Percentiles rank a stretch among this genome's conserved stretches.
These are phyloP conservation scores for Neonectria sp. DNA, from an alignment of 2,329 filamentous ascomycete genomes.

Conservation along the genomic window DNA sequence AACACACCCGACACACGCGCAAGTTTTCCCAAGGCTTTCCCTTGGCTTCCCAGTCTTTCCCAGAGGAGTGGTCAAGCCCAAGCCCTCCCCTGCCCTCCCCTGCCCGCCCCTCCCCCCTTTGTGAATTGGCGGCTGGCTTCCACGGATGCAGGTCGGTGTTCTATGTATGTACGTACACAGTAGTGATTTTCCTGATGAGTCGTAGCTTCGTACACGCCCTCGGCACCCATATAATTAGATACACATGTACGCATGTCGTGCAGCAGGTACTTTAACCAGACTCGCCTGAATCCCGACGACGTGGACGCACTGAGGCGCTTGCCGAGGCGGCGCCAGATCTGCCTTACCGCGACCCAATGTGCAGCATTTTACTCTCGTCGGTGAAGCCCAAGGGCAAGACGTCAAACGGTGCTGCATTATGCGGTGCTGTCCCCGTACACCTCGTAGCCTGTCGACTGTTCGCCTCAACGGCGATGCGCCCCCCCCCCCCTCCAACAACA, in stretches of 20 bases:
- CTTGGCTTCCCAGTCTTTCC: conserved; percentile 10
- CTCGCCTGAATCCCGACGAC: conserved; percentile 47
- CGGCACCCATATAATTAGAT: conserved; percentile 34
- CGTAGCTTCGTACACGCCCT: conserved; percentile 35
- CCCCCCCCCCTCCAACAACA: too few species aligned
- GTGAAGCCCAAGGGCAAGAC: conserved; percentile 44
- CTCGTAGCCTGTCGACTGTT: not conserved
- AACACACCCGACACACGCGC: conserved; percentile 11
- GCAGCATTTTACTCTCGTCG: conserved; percentile 42
- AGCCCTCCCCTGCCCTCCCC: conserved; percentile 12
- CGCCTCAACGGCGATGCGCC: conserved; percentile 22
- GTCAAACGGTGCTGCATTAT: conserved; percentile 22
- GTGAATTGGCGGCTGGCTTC: not conserved
- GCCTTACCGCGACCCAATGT: conserved; percentile 40
- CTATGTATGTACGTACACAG: not conserved
- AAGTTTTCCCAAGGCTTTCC: conserved; percentile 13
- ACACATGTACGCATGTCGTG: conserved; percentile 50
- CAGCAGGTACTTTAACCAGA: conserved; percentile 45
- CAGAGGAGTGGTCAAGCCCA: conserved; percentile 36
- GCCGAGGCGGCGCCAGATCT: conserved; percentile 44
- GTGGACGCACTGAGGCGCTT: conserved; percentile 45
- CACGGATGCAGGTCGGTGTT: not conserved
- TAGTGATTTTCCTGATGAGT: conserved; percentile 1
- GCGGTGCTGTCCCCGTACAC: conserved; percentile 16
- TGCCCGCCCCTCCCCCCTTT: conserved; percentile 25